Conservation (phyloP, 208 protist species). For the Lotmaria passim region DNA sequence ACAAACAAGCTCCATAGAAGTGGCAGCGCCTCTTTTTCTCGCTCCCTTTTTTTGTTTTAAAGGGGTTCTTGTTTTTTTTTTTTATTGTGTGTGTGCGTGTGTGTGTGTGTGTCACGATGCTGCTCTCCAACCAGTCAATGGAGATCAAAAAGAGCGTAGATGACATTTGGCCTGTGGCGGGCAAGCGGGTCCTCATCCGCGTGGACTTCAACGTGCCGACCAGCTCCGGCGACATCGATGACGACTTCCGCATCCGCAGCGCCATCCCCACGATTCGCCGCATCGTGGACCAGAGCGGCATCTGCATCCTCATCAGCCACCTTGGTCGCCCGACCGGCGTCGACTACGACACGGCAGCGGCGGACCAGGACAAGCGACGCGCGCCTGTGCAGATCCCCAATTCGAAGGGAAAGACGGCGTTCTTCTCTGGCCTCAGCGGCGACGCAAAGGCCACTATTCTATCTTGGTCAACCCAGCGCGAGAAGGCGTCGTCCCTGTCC, state of each 20-base stretch:
- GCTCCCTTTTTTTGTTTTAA: background rate
- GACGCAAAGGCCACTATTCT: constrained; percentile 76
- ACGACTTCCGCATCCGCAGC: constrained; percentile 94
- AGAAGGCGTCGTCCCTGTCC: constrained; percentile 47
- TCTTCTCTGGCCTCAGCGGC: constrained; percentile 64
- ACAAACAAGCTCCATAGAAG: too few relatives aligned
- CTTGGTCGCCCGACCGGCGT: constrained; percentile 97
- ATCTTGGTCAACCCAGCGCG: constrained; percentile 49
- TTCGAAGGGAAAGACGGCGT: constrained; percentile 62
- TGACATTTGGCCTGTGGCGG: constrained; percentile 86
- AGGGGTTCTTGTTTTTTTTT: background rate
- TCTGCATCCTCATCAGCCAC: constrained; percentile 95
- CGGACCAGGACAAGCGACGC: constrained; percentile 45
- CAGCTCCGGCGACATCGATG: constrained; percentile 90
- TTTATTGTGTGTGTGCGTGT: background rate
- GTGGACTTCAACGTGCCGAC: constrained; percentile 98
- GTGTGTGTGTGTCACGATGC: constrained; percentile 24
- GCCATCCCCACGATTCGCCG: constrained; percentile 96
- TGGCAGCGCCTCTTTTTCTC: too few relatives aligned
- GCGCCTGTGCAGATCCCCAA: background rate
- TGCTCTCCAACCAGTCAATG: constrained; percentile 31
- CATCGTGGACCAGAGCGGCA: constrained; percentile 92
- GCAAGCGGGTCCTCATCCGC: constrained; percentile 94
- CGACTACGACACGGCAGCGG: constrained; percentile 43
- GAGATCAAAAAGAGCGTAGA: constrained; percentile 81